Evolutionary conservation across 257 asterid species (phyloP).

Genomic region (Penstemon newberryi): DNA sequence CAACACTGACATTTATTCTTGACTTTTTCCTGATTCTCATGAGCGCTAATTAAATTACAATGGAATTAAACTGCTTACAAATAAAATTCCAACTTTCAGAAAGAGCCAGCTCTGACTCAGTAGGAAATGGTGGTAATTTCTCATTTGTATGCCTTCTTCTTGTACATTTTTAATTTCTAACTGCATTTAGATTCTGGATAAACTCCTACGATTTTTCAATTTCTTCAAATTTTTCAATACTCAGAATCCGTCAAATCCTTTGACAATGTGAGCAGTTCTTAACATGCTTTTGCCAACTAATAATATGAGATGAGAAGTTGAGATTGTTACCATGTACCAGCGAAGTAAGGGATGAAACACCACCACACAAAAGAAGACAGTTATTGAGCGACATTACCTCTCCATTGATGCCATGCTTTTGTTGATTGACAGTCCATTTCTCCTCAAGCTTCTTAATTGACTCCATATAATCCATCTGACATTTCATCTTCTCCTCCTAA

Average conservation of each 20-base stretch:
- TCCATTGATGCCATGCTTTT: conserved; percentile 61
- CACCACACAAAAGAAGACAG: conserved; percentile 22
- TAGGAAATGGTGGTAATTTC: background rate
- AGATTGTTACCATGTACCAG: conserved; percentile 8
- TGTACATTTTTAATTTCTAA: background rate
- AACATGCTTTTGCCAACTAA: conserved; percentile 6
- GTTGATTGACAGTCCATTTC: conserved; percentile 83
- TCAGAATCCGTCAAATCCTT: background rate
- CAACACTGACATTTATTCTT: background rate
- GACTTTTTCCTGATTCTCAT: background rate
- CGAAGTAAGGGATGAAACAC: conserved; percentile 7
- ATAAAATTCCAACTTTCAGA: background rate
- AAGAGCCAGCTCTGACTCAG: conserved; percentile 2
- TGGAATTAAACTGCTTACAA: background rate
- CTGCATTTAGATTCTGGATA: conserved; percentile 2
- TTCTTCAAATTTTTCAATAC: conserved; percentile 1
- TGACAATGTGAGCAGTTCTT: background rate
- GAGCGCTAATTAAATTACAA: background rate
- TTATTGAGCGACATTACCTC: conserved; percentile 54
- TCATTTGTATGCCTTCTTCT: background rate
- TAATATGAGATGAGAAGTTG: background rate
- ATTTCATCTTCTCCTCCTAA: conserved; percentile 94
- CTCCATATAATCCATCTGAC: conserved; percentile 98
- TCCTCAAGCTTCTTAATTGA: conserved; percentile 97
- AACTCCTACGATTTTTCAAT: background rate